These are phyloP conservation scores for Daldinia grandis DNA, from an alignment of 495 filamentous ascomycete species.

Conservation along the genomic window DNA sequence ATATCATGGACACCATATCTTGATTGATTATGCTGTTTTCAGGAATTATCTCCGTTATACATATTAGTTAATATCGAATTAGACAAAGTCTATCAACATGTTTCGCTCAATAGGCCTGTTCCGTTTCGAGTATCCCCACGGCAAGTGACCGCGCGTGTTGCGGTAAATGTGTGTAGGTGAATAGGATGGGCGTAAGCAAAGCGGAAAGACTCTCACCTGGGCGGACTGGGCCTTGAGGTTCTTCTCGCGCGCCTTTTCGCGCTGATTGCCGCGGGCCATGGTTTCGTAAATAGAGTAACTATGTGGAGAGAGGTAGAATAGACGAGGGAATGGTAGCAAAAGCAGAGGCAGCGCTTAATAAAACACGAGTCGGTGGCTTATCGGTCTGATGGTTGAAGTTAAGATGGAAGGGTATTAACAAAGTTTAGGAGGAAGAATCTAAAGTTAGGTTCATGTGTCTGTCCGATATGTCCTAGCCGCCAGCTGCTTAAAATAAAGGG, in stretches of 20 bases:
- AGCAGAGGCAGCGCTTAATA: constrained; percentile 36
- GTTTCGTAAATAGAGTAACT: constrained; percentile 38
- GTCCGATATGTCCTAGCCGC: constrained; percentile 30
- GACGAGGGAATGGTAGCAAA: constrained; percentile 12
- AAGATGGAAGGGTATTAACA: constrained; percentile 1
- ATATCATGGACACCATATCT: not conserved
- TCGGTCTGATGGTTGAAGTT: not conserved
- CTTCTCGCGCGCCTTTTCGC: constrained; percentile 87
- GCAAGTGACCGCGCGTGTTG: not conserved
- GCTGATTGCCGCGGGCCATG: constrained; percentile 95
- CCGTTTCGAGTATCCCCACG: not conserved
- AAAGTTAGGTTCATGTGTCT: constrained; percentile 14
- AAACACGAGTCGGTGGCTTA: constrained; percentile 21
- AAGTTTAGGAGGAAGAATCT: constrained; percentile 5
- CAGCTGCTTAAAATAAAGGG: constrained; percentile 40
- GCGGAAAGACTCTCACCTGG: constrained; percentile 57
- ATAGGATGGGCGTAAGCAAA: constrained; percentile 16
- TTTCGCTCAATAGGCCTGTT: not conserved
- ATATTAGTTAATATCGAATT: not conserved
- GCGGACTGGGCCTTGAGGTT: constrained; percentile 70
- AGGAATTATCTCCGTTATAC: not conserved
- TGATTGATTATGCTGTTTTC: not conserved
- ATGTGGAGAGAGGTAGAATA: constrained; percentile 11
- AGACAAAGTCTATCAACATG: not conserved
- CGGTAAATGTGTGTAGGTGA: constrained; percentile 4